Percentiles rank a stretch among this genome's conserved stretches.
Evolutionary conservation across 1,139 yeast genomes (phyloP).

Genomic region (Kluyveromyces marxianus): DNA sequence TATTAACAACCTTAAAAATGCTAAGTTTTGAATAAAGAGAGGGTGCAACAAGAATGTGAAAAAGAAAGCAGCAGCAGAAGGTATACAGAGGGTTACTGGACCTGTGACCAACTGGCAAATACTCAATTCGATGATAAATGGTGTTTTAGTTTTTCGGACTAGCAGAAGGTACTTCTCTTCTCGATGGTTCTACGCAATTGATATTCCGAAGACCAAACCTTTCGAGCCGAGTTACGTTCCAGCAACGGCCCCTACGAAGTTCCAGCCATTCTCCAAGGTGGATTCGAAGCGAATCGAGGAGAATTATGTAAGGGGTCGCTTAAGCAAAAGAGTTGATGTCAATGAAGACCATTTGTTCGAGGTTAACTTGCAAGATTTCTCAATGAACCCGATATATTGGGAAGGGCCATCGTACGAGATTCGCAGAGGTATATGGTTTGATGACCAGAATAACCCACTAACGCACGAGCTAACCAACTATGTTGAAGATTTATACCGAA

Average conservation of each 20-base stretch:
- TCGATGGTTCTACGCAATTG: conserved; percentile 78
- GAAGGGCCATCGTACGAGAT: conserved; percentile 81
- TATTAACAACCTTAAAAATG: too few relatives aligned
- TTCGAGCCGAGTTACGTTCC: conserved; percentile 44
- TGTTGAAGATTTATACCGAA: conserved; percentile 49
- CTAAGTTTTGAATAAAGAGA: too few relatives aligned
- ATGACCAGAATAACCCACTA: conserved; percentile 54
- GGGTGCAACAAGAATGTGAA: too few relatives aligned
- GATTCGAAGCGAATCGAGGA: conserved; percentile 60
- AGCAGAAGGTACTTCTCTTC: conserved; percentile 3
- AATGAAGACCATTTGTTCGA: conserved; percentile 75
- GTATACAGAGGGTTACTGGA: too few relatives aligned
- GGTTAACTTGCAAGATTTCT: conserved; percentile 52
- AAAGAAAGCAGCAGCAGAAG: too few relatives aligned
- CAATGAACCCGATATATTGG: conserved; percentile 74
- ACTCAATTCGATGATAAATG: too few relatives aligned
- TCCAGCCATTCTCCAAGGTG: conserved; percentile 55
- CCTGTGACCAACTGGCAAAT: too few relatives aligned
- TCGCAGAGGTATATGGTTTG: conserved; percentile 82
- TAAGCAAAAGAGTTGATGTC: conserved; percentile 41
- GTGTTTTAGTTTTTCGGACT: neutral
- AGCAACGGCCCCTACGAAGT: conserved; percentile 47
- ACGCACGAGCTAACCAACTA: conserved; percentile 43
- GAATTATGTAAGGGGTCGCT: conserved; percentile 31
- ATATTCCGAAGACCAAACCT: conserved; percentile 65